phyloP scores from a whole-genome alignment of 495 filamentous ascomycete species.

The Penicillium cinerascens region DNA sequence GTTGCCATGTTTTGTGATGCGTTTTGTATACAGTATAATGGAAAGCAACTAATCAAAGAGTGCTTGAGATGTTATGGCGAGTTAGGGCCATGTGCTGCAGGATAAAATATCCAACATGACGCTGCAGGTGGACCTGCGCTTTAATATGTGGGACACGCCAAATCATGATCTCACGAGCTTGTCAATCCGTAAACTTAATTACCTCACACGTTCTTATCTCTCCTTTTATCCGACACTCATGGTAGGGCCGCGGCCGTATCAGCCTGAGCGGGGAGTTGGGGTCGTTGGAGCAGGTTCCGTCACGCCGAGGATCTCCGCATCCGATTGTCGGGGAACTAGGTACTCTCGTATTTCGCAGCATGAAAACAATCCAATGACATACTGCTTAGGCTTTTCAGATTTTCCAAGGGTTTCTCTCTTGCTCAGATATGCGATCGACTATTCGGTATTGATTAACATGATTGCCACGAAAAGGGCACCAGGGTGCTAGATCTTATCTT shows the following conservation, averaged over 20 bases:
- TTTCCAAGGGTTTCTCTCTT: no score
- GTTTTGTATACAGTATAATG: not conserved
- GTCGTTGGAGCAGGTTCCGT: conserved; percentile 5
- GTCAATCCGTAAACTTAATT: not conserved
- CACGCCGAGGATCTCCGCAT: not conserved
- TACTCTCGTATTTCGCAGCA: not conserved
- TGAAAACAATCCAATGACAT: not conserved
- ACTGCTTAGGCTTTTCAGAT: no score
- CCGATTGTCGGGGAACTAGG: not conserved
- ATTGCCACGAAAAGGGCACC: no score
- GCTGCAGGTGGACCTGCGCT: not conserved
- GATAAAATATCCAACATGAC: not conserved
- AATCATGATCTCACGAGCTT: not conserved
- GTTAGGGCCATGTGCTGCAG: not conserved
- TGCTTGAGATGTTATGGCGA: not conserved
- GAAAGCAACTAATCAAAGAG: not conserved
- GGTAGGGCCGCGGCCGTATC: not conserved
- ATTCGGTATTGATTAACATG: no score
- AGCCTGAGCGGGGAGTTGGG: not conserved
- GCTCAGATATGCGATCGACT: no score
- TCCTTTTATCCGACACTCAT: not conserved
- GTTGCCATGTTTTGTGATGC: not conserved
- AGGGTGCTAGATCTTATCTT: no score
- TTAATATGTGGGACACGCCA: not conserved
- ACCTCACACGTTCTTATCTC: not conserved